Base-by-base conservation (phyloP, 495 filamentous ascomycete genomes). In the Penicillium manginii region DNA sequence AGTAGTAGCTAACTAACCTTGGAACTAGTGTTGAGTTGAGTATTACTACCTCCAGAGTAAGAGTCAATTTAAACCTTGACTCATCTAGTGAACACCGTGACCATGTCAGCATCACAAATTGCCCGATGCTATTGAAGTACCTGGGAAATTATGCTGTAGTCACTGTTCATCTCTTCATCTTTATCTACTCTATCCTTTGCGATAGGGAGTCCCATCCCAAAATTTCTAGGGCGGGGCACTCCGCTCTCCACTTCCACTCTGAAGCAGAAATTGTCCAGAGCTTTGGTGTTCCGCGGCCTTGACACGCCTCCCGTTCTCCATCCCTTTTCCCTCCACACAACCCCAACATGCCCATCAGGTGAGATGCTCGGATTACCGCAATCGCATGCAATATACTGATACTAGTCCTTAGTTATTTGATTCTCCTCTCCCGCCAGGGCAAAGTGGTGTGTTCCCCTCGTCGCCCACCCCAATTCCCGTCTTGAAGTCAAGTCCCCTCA, bases 341-440 rank as follows among this genome's bases (percentile, higher is more conserved):
- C 52, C 40, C 56, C 64, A 64, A 51, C 66, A 73, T 87, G 86
- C 82, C 85, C 51, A 85, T 88, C 71, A 82, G 84, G 85, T 87
- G 69, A 76, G 76, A 50, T 45, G 12, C 9, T 43, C 3, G 9
- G 17, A 15, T 40, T 47, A 22, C 23, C 33, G 8, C 6, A 22
- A 18, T 17, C 42, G 10, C 7, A 37, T 37, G 22, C n/a, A 21
- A 17, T 42, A 21, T 22, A 67, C 78, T 84, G 59, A 83, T 29
- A n/a, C 67, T 40, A 57, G 19, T 66, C 42, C 57, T 66, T 29
- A 8, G 94, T 79, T 99, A 98, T 72, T 77, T 99, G 58, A 99
- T 99, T 76, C 86, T 98, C 61, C 88, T 98, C 57, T 97, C 93
- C 57, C 86, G 94, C 64, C 96, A 98, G 81, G 94, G 94, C 73